Percentiles rank a stretch among this genome's conserved stretches.
phyloP scores from a whole-genome alignment of 805 yeast genomes.

The Yarrowia keelungensis region DNA sequence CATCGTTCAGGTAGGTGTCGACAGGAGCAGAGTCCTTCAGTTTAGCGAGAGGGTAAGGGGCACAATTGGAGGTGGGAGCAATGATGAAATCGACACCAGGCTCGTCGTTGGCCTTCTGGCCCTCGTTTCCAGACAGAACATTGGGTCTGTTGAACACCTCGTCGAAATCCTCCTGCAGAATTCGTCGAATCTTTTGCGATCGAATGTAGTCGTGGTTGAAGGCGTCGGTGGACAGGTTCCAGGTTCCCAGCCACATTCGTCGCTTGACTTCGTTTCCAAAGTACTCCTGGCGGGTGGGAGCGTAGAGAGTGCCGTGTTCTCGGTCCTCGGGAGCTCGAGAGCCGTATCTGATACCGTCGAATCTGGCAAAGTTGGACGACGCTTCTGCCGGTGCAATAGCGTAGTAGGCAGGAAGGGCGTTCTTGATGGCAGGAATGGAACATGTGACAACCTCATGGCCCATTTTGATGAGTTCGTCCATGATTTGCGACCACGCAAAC shows the following conservation, averaged over 20 bases:
- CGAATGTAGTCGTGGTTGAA: slow-evolving; percentile 73
- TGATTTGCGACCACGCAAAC: slow-evolving; percentile 56
- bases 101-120: slow-evolving; percentile 46
- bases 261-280: slow-evolving; percentile 86
- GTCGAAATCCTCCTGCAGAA: slow-evolving; percentile 71
- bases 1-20: slow-evolving; percentile 77
- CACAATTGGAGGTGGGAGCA: slow-evolving; percentile 71
- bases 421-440: slow-evolving; percentile 71
- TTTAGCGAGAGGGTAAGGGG: slow-evolving; percentile 62
- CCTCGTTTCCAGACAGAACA: slow-evolving; percentile 48
- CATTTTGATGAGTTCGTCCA: slow-evolving; percentile 54
- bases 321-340: slow-evolving; percentile 52
- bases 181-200: slow-evolving; percentile 72
- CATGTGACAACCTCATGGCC: slow-evolving; percentile 68
- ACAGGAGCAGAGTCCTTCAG: slow-evolving; percentile 54
- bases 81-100: slow-evolving; percentile 67
- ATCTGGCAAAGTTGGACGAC: slow-evolving; percentile 86
- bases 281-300: slow-evolving; percentile 65
- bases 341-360: slow-evolving; percentile 91
- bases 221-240: slow-evolving; percentile 78
- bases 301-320: slow-evolving; percentile 54
- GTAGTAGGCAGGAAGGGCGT: slow-evolving; percentile 80
- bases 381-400: slow-evolving; percentile 94
- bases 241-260: slow-evolving; percentile 85
- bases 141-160: slow-evolving; percentile 62